A percentile compares a stretch with the other conserved stretches of the same genome.
Evolutionary conservation across 2,329 filamentous ascomycete species (phyloP).

Genomic region (Colletotrichum brevisporum): DNA sequence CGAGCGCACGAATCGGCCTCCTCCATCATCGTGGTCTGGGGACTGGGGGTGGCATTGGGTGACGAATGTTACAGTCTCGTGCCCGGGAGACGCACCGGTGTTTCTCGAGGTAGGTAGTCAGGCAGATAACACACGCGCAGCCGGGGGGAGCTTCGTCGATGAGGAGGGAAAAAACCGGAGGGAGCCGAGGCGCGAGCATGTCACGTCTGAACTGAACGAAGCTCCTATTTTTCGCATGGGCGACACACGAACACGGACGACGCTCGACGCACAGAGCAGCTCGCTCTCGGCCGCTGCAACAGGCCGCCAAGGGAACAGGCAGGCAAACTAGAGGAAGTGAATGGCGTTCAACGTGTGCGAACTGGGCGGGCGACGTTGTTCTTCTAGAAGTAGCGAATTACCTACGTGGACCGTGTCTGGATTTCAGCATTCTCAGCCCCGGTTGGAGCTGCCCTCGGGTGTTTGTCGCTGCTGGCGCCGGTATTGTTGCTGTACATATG

Average conservation of each 20-base stretch:
- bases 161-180: background rate
- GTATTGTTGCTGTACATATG: too few species aligned
- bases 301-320: background rate
- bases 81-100: constrained; percentile 15
- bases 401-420: constrained; percentile 14
- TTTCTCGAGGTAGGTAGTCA: background rate
- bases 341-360: constrained; percentile 23
- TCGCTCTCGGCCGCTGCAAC: constrained; percentile 9
- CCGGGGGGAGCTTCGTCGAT: constrained; percentile 16
- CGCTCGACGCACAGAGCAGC: background rate
- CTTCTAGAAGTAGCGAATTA: constrained; percentile 9
- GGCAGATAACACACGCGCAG: constrained; percentile 14
- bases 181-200: background rate
- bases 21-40: background rate
- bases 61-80: constrained; percentile 33
- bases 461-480: background rate
- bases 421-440: constrained; percentile 29
- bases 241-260: constrained; percentile 5
- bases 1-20: constrained; percentile 15
- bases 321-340: background rate
- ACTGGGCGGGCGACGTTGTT: constrained; percentile 5
- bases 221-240: background rate
- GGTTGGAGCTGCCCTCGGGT: constrained; percentile 5
- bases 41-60: constrained; percentile 15
- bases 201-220: background rate